phyloP scores from a whole-genome alignment of 495 filamentous ascomycete species.

The Podospora fimiseda region DNA sequence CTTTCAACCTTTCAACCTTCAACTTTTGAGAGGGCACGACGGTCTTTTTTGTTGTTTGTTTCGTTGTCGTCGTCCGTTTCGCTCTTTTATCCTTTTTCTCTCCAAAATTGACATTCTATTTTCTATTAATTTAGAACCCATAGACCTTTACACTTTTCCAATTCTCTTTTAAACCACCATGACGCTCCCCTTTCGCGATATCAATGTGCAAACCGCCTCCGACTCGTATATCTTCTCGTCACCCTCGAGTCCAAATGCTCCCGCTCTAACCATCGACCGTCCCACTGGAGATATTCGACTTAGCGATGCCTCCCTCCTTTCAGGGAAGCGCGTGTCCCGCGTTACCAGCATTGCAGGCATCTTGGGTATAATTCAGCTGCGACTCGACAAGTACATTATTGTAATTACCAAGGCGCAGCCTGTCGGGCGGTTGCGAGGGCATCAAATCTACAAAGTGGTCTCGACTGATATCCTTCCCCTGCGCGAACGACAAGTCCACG shows the following conservation, averaged over 20 bases:
- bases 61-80: no score
- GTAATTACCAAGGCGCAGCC: conserved; percentile 91
- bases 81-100: neutral
- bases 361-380: conserved; percentile 80
- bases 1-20: neutral
- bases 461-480: conserved; percentile 90
- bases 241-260: conserved; percentile 82
- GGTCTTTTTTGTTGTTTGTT: neutral
- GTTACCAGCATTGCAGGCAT: conserved; percentile 83
- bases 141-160: neutral
- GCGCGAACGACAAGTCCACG: conserved; percentile 83
- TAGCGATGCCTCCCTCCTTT: conserved; percentile 65
- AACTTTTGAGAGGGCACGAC: neutral
- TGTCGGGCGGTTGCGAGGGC: conserved; percentile 82
- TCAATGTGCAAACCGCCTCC: conserved; percentile 86
- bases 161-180: conserved; percentile 23
- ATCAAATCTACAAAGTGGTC: conserved; percentile 87
- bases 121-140: neutral
- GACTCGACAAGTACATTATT: conserved; percentile 94
- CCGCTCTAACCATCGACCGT: conserved; percentile 79
- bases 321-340: conserved; percentile 70
- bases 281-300: conserved; percentile 89
- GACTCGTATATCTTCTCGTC: conserved; percentile 96
- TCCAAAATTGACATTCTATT: neutral
- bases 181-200: conserved; percentile 83